A percentile compares a stretch with the other conserved stretches of the same genome.
Evolutionary conservation across 164 flowering plant genomes (phyloP).

Genomic region (Vitis riparia): DNA sequence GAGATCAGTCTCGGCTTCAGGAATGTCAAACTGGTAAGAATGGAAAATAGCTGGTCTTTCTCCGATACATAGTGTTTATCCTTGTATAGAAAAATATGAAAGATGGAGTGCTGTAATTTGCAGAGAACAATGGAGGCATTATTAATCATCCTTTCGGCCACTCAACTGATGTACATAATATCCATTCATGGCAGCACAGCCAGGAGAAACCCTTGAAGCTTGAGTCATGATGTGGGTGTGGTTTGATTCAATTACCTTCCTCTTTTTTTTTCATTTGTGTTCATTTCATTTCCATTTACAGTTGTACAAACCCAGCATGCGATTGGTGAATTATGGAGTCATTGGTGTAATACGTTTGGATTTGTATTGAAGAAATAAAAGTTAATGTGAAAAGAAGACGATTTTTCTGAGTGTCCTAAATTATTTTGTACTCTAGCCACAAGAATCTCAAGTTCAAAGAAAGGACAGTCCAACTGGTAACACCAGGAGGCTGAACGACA

Average conservation of each 20-base stretch:
- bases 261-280: neutral
- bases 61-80: no score
- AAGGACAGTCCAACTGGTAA: no score
- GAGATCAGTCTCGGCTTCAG: slow-evolving; percentile 60
- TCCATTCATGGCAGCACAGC: slow-evolving; percentile 51
- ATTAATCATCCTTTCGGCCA: slow-evolving; percentile 69
- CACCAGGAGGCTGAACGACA: no score
- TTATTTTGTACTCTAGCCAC: no score
- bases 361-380: neutral
- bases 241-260: neutral
- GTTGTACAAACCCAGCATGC: slow-evolving; percentile 3
- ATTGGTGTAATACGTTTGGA: slow-evolving; percentile 11
- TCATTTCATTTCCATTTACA: neutral
- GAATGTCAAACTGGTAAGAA: slow-evolving; percentile 70
- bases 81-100: no score
- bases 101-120: slow-evolving; percentile 17
- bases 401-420: neutral
- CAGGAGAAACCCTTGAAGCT: slow-evolving; percentile 22
- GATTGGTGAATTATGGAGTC: neutral
- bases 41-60: neutral
- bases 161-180: slow-evolving; percentile 72
- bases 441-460: no score
- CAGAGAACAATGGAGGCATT: slow-evolving; percentile 98
- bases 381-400: no score
- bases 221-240: neutral